Percentiles rank a stretch among this genome's conserved stretches.
These are phyloP conservation scores for Butyriboletus loyo DNA, from an alignment of 768 basidiomycete species.

Conservation along the genomic window DNA sequence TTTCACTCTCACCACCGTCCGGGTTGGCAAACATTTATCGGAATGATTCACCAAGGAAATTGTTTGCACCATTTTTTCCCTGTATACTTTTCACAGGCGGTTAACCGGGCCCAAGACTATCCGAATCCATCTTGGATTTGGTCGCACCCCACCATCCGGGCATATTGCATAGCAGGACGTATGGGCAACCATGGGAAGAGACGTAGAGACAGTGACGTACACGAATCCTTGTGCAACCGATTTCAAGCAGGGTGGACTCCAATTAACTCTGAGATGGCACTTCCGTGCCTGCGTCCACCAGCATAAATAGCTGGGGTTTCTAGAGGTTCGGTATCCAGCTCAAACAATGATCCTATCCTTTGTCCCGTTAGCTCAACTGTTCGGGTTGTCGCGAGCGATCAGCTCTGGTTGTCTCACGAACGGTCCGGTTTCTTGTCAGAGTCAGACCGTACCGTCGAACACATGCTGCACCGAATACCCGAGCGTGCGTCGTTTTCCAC, in stretches of 20 bases:
- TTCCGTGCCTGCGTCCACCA: neutral
- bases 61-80: neutral
- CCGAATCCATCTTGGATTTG: neutral
- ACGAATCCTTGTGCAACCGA: neutral
- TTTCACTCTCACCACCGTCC: neutral
- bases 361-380: slow-evolving; percentile 19
- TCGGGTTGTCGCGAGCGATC: slow-evolving; percentile 22
- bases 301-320: slow-evolving; percentile 16
- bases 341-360: slow-evolving; percentile 12
- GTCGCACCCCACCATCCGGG: neutral
- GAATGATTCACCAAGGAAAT: neutral
- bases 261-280: neutral
- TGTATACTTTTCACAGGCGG: neutral
- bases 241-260: neutral
- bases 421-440: slow-evolving; percentile 53
- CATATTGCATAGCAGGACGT: neutral
- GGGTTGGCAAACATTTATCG: neutral
- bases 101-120: neutral
- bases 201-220: neutral
- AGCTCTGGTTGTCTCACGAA: slow-evolving; percentile 54
- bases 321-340: neutral
- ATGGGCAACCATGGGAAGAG: neutral
- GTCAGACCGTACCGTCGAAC: slow-evolving; percentile 44
- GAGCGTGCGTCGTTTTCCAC: slow-evolving; percentile 42
- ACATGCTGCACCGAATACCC: slow-evolving; percentile 67